These are phyloP conservation scores for Biancaea sappan DNA, from an alignment of 306 rosid genomes.

Conservation along the genomic window DNA sequence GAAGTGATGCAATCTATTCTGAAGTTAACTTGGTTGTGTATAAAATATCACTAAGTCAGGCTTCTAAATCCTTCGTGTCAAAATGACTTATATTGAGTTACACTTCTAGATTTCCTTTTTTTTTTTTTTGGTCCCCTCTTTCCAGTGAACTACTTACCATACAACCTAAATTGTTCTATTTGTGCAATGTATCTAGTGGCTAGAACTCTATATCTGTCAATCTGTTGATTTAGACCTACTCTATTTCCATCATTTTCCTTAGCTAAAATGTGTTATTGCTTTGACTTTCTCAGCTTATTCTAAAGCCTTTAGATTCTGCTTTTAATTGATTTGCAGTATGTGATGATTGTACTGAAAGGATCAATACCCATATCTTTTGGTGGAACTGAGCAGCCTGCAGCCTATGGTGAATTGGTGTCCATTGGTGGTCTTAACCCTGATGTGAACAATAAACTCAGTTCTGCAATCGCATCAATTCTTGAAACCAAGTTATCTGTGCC, in stretches of 20 bases:
- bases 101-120: not conserved
- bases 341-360: slow-evolving; percentile 87
- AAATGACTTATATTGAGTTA: not conserved
- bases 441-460: slow-evolving; percentile 79
- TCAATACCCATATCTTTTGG: slow-evolving; percentile 82
- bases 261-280: not conserved
- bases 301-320: not conserved
- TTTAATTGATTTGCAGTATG: slow-evolving; percentile 57
- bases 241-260: no score
- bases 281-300: not conserved
- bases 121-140: no score
- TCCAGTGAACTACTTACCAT: not conserved
- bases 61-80: not conserved
- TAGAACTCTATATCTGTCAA: not conserved
- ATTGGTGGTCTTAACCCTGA: slow-evolving; percentile 82
- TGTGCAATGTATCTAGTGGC: not conserved
- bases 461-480: slow-evolving; percentile 65
- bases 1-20: not conserved
- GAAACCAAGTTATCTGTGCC: slow-evolving; percentile 80
- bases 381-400: slow-evolving; percentile 82
- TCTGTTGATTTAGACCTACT: not conserved
- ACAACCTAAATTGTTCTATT: not conserved
- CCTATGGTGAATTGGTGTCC: slow-evolving; percentile 87
- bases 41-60: not conserved
- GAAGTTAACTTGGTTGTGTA: not conserved